Base-by-base conservation (phyloP, 768 basidiomycete species). In the Plicaturopsis crispa region DNA sequence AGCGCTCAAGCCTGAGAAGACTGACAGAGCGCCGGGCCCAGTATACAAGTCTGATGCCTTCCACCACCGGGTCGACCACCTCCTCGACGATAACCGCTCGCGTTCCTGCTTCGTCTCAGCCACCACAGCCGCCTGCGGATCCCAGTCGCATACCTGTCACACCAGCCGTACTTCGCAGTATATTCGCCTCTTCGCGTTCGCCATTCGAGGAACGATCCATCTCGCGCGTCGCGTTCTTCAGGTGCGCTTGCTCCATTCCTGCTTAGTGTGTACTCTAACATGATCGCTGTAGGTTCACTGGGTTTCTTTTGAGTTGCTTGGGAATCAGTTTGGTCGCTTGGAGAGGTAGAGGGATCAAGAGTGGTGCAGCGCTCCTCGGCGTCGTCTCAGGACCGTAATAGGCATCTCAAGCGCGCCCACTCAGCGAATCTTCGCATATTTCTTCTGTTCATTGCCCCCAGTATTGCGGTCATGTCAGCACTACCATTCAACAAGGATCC, bases 91-190 rank as follows among this genome's bases (percentile, higher is more conserved):
- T n/a, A n/a, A n/a, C n/a, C n/a, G n/a, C n/a, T n/a, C n/a, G n/a
- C n/a, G n/a, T n/a, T n/a, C n/a, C n/a, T n/a, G n/a, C n/a, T n/a
- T n/a, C n/a, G n/a, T n/a, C n/a, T n/a, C n/a, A n/a, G n/a, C n/a
- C n/a, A n/a, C n/a, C n/a, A n/a, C n/a, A n/a, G n/a, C n/a, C n/a
- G n/a, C n/a, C n/a, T n/a, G n/a, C n/a, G n/a, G n/a, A n/a, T n/a
- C n/a, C n/a, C n/a, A n/a, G n/a, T n/a, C 73, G 82, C 18, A 83
- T 90, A 36, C 86, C 87, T 39, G 84, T 90, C 14, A 89, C 87
- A 0, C 87, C 87, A 7, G 81, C 83, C 7, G 80, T 85, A 1
- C 56, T 91, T 42, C 71, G 87, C 28, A 80, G 84, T 36, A 91
- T 91, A 48, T 91, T 91, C 56, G 77, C 88, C 19, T 90, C 86